Conservation (phyloP, 2,329 filamentous ascomycete species). For the Cadophora malorum region DNA sequence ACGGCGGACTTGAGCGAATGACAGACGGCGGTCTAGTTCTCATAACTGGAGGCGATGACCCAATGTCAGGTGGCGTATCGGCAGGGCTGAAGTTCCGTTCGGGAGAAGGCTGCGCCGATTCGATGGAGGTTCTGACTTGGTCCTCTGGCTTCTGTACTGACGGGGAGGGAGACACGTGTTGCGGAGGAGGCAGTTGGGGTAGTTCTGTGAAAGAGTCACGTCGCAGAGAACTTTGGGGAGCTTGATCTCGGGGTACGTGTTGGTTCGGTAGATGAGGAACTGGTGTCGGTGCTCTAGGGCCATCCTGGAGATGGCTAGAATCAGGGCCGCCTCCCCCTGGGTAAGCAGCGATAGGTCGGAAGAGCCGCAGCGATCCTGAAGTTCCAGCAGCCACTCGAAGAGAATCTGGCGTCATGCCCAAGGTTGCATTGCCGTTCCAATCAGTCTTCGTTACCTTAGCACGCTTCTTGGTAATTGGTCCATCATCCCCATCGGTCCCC, state of each 20-base stretch:
- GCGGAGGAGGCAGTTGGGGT: constrained; percentile 40
- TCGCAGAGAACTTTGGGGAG: constrained; percentile 58
- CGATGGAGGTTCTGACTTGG: constrained; percentile 45
- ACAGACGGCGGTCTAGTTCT: constrained; percentile 59
- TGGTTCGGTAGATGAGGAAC: constrained; percentile 59
- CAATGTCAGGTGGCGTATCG: constrained; percentile 80
- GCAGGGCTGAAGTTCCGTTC: constrained; percentile 57
- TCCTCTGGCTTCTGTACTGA: constrained; percentile 45
- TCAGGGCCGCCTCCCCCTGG: constrained; percentile 51
- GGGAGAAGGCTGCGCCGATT: constrained; percentile 55
- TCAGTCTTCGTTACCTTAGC: constrained; percentile 78
- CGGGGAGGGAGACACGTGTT: constrained; percentile 51
- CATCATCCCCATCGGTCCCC: constrained; percentile 52
- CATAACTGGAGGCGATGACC: constrained; percentile 87
- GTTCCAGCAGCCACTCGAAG: constrained; percentile 90
- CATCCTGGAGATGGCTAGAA: constrained; percentile 67
- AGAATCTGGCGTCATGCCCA: constrained; percentile 78
- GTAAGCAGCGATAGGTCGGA: constrained; percentile 71
- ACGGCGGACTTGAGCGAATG: constrained; percentile 79
- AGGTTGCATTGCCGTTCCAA: constrained; percentile 72
- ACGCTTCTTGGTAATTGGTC: constrained; percentile 67
- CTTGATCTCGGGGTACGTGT: constrained; percentile 38
- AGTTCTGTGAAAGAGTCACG: constrained; percentile 65
- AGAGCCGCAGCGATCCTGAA: constrained; percentile 83
- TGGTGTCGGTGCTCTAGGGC: constrained; percentile 80